Evolutionary conservation across 805 yeast species (phyloP).

Genomic region (Saccharomyces mikatae): DNA sequence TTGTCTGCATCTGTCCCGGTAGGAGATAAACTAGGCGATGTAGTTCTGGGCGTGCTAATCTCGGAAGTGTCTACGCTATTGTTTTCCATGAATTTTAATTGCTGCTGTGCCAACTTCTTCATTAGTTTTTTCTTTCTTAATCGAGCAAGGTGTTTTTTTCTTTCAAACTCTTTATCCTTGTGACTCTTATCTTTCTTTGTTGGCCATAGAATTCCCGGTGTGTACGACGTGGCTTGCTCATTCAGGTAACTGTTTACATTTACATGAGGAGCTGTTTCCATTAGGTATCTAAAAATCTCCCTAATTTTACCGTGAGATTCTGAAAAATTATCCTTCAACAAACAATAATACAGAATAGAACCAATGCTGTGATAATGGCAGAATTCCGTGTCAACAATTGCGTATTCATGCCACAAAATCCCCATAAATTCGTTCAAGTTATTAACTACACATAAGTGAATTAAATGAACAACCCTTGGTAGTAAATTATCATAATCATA

Average conservation of each 20-base stretch:
- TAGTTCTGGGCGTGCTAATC: slow-evolving; percentile 7
- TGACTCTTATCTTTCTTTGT: slow-evolving; percentile 19
- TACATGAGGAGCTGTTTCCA: slow-evolving; percentile 24
- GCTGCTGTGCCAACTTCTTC: slow-evolving; percentile 76
- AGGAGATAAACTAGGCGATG: neutral
- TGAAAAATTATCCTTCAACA: slow-evolving; percentile 36
- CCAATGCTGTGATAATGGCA: slow-evolving; percentile 34
- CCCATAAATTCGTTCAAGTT: slow-evolving; percentile 33
- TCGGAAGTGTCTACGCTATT: slow-evolving; percentile 29
- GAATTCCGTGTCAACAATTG: slow-evolving; percentile 33
- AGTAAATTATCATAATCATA: slow-evolving; percentile 49
- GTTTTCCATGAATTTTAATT: slow-evolving; percentile 59
- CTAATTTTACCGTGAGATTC: slow-evolving; percentile 48
- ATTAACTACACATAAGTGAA: slow-evolving; percentile 51
- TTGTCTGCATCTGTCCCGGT: neutral
- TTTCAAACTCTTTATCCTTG: slow-evolving; percentile 39
- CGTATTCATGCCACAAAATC: slow-evolving; percentile 31
- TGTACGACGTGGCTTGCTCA: slow-evolving; percentile 33
- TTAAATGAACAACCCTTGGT: slow-evolving; percentile 53
- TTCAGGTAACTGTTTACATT: slow-evolving; percentile 27
- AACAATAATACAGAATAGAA: slow-evolving; percentile 33
- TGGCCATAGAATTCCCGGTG: slow-evolving; percentile 18
- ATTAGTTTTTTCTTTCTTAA: slow-evolving; percentile 61
- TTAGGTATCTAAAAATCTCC: slow-evolving; percentile 38
- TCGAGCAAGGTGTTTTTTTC: slow-evolving; percentile 61